Base-by-base conservation (phyloP, 768 basidiomycete species). In the Tylopilus rubrobrunneus region DNA sequence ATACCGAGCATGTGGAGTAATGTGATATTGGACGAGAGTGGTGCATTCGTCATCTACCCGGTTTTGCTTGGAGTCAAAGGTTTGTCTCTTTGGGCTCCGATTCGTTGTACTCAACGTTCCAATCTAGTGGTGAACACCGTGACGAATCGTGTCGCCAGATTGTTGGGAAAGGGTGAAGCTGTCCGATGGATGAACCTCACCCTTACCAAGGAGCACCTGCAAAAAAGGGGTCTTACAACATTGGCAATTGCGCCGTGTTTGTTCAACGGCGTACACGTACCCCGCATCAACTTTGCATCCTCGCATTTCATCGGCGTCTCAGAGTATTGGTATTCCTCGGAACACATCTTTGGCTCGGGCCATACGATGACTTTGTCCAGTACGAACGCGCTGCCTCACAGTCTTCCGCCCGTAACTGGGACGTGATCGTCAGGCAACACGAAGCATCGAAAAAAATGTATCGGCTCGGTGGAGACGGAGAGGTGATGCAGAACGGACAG, bases 241-340 rank as follows among this genome's bases (percentile, higher is more conserved):
- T 76, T 91, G 64, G 92, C 93, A 1, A 97, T 98, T 62, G 71
- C 79, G 0, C 90, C 91, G 0, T 98, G 96, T 71, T 79, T 95
- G 15, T 98, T 98, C 81, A 88, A 95, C 62, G 97, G 96, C 21
- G 83, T 98, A 0, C 86, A 92, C 44, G 94, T 94, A 12, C 96
- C 97, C 7, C 82, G 85, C 1, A 98, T 98, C 65, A 92, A 98
- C 73, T 99, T 98, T 69, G 81, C 83, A 37, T 91, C 86, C 31
- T 92, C 91, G 12, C 88, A 87, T 52, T 99, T 98, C 69, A 97
- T 99, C 62, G 97, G 97, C 4, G 86, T 99, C 37, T 95, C 92
- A 14, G 97, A 99, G 70, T 99, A 98, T 68, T 99, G 96, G 96
- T 98, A 98, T 71, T 98, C 96, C 25, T 92, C 94, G 11, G 94